These are phyloP conservation scores for Puccinia triticina DNA, from an alignment of 1,284 basidiomycete genomes.

Conservation along the genomic window DNA sequence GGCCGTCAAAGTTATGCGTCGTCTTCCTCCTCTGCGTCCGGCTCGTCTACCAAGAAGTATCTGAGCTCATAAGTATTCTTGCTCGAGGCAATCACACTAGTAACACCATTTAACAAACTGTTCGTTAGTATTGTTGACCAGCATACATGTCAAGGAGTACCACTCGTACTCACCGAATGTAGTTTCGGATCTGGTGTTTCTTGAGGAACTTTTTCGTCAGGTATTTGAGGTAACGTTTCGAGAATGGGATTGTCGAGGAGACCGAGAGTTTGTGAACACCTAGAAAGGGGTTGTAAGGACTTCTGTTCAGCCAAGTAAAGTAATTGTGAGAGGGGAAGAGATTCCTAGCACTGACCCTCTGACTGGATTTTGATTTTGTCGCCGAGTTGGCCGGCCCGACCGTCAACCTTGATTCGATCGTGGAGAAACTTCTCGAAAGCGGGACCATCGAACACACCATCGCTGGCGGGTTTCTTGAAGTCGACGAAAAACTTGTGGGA, in stretches of 20 bases:
- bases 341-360: conserved; percentile 16
- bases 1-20: neutral
- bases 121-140: neutral
- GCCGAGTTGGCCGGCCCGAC: conserved; percentile 43
- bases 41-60: conserved; percentile 47
- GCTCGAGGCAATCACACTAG: conserved; percentile 47
- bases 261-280: conserved; percentile 43
- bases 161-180: conserved; percentile 37
- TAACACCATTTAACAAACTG: neutral
- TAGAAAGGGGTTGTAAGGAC: neutral
- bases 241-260: conserved; percentile 48
- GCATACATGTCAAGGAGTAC: neutral
- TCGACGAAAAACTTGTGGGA: conserved; percentile 42
- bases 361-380: conserved; percentile 47
- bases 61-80: conserved; percentile 50
- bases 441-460: conserved; percentile 48
- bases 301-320: neutral
- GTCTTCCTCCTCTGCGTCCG: conserved; percentile 29
- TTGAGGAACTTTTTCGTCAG: conserved; percentile 50
- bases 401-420: conserved; percentile 50
- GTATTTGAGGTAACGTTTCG: conserved; percentile 48
- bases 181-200: conserved; percentile 48
- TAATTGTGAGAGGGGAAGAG: neutral
- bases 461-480: conserved; percentile 34
- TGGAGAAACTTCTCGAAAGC: conserved; percentile 49